A percentile compares a stretch with the other conserved stretches of the same genome.
Conservation (phyloP, 225 moss, liverwort and hornwort genomes). For the Physcomitrium patens region DNA sequence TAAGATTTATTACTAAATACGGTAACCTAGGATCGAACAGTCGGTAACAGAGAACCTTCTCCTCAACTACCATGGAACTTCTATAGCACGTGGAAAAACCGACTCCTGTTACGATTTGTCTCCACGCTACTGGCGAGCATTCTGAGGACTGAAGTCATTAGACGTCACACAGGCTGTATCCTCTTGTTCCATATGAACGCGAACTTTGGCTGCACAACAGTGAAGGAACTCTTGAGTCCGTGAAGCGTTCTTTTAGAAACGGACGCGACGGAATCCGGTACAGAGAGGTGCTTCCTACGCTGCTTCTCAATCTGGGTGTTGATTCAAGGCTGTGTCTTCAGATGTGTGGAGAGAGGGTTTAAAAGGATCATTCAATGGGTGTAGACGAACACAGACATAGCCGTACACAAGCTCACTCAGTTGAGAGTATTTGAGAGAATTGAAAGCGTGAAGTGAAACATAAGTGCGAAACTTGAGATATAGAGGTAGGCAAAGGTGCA, state of each 20-base stretch:
- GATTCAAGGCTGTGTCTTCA: not conserved
- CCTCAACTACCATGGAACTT: not conserved
- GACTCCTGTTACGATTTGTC: not conserved
- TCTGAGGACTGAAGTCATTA: not conserved
- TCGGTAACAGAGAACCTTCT: conserved; percentile 28
- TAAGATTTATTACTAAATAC: too few species aligned
- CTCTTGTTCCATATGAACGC: not conserved
- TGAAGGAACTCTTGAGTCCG: not conserved
- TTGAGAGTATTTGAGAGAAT: conserved; percentile 7
- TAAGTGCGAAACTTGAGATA: not conserved
- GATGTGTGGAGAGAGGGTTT: not conserved
- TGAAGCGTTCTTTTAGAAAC: not conserved
- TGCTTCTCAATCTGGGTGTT: not conserved
- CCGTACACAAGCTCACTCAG: not conserved
- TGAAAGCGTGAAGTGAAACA: not conserved
- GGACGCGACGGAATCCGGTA: conserved; percentile 7
- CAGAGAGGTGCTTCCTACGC: conserved; percentile 20
- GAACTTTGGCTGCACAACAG: not conserved
- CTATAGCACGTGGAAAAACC: conserved; percentile 15
- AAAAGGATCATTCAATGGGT: not conserved
- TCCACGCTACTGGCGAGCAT: not conserved
- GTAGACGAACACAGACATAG: conserved; percentile 12
- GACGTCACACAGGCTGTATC: conserved; percentile 26
- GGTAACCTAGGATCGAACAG: conserved; percentile 23
- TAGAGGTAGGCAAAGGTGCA: conserved; percentile 4